phyloP scores from a whole-genome alignment of 768 basidiomycete genomes.

The Termitomyces sp. region DNA sequence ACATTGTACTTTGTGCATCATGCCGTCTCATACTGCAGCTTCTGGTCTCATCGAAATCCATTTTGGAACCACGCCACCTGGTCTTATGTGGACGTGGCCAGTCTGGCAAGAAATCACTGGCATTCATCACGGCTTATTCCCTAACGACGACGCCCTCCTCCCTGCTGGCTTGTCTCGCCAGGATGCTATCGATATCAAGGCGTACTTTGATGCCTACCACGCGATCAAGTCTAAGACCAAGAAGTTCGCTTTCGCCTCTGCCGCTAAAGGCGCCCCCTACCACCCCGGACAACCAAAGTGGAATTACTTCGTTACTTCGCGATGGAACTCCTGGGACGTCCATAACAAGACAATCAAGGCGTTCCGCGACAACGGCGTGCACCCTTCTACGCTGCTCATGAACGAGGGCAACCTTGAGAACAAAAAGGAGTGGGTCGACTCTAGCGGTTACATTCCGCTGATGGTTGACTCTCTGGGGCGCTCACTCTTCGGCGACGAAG shows the following conservation, averaged over 20 bases:
- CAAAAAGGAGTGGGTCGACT: background rate
- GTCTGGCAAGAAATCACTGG: background rate
- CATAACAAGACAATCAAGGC: background rate
- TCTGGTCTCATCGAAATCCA: background rate
- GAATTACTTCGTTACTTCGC: background rate
- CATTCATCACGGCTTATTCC: background rate
- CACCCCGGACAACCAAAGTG: background rate
- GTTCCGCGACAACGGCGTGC: background rate
- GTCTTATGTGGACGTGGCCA: background rate
- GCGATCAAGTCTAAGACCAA: background rate
- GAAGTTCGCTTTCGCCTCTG: background rate
- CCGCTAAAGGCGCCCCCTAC: background rate
- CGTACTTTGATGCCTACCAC: background rate
- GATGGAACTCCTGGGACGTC: background rate
- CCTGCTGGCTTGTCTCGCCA: background rate
- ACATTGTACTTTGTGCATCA: no score
- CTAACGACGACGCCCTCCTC: background rate
- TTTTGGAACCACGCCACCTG: background rate
- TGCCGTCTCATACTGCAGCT: background rate
- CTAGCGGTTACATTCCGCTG: background rate
- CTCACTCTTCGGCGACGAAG: background rate
- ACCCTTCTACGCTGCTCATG: background rate
- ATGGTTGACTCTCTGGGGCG: background rate
- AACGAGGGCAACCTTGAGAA: background rate
- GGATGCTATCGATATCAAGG: background rate